Evolutionary conservation across 495 filamentous ascomycete species (phyloP).

Genomic region (Aspergillus homomorphus): DNA sequence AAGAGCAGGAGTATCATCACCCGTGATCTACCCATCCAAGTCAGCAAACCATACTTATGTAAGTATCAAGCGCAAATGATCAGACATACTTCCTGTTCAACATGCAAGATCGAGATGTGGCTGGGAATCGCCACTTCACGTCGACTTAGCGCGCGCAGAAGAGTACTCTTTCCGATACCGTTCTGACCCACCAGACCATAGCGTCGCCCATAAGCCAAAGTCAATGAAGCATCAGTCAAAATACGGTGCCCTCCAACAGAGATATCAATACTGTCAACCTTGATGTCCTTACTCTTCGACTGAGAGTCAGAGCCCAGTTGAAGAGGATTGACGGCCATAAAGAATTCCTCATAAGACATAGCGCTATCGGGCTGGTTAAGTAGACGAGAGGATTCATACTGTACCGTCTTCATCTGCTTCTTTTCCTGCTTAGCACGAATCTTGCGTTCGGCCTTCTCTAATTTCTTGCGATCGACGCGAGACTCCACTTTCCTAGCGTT

Average conservation of each 20-base stretch:
- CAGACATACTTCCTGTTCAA: conserved; percentile 83
- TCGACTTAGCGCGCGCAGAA: conserved; percentile 85
- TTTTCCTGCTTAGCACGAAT: conserved; percentile 98
- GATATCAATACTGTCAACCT: conserved; percentile 92
- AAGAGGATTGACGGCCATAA: conserved; percentile 97
- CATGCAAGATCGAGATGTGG: conserved; percentile 97
- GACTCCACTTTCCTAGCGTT: conserved; percentile 92
- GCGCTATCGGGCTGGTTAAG: conserved; percentile 77
- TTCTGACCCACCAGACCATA: conserved; percentile 99
- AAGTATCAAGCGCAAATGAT: conserved; percentile 3
- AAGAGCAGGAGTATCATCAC: conserved; percentile 91
- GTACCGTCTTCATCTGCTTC: conserved; percentile 95
- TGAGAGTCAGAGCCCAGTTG: conserved; percentile 74
- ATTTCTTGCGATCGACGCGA: conserved; percentile 96
- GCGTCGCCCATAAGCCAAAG: conserved; percentile 86
- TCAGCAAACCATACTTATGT: conserved; percentile 4
- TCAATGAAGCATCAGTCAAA: conserved; percentile 82
- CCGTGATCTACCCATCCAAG: conserved; percentile 62
- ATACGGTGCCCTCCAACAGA: conserved; percentile 88
- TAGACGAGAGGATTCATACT: conserved; percentile 92
- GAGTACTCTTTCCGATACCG: conserved; percentile 97
- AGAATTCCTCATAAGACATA: conserved; percentile 99
- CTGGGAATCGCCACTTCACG: conserved; percentile 92
- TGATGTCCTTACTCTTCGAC: conserved; percentile 97
- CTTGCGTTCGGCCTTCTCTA: conserved; percentile 98